phyloP scores from a whole-genome alignment of 768 basidiomycete species.

The Suillus lakei region DNA sequence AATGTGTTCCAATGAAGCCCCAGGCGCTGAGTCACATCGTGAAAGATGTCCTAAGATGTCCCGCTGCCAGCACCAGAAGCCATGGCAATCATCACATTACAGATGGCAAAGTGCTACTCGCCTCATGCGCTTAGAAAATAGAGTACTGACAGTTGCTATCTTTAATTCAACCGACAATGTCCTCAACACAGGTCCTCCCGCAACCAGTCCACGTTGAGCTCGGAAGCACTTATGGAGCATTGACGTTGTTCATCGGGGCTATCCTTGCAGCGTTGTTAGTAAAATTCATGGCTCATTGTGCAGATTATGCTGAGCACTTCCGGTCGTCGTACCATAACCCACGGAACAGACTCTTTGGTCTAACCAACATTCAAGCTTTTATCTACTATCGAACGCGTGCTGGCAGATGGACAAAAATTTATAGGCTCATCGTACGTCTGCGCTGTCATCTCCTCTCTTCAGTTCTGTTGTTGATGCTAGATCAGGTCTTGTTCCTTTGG shows the following conservation, averaged over 20 bases:
- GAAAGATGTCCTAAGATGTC: too few relatives aligned
- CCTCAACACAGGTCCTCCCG: not conserved
- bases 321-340: not conserved
- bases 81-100: not conserved
- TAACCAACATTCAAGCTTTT: slow-evolving; percentile 9
- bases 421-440: slow-evolving; percentile 4
- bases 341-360: slow-evolving; percentile 9
- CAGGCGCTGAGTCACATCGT: not conserved
- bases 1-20: not conserved
- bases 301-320: not conserved
- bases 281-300: not conserved
- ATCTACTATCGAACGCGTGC: slow-evolving; percentile 6
- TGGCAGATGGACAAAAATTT: not conserved
- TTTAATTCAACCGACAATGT: not conserved
- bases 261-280: not conserved
- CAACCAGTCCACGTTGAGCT: rapidly evolving
- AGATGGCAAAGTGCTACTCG: not conserved
- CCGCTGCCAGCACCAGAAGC: not conserved
- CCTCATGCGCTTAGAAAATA: not conserved
- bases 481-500: slow-evolving; percentile 14
- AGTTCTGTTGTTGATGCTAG: not conserved
- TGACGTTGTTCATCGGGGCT: not conserved
- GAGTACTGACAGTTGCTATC: not conserved
- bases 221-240: not conserved
- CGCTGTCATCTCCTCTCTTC: not conserved